Base-by-base conservation (phyloP, 2,329 filamentous ascomycete species). In the Botryotinia convoluta region DNA sequence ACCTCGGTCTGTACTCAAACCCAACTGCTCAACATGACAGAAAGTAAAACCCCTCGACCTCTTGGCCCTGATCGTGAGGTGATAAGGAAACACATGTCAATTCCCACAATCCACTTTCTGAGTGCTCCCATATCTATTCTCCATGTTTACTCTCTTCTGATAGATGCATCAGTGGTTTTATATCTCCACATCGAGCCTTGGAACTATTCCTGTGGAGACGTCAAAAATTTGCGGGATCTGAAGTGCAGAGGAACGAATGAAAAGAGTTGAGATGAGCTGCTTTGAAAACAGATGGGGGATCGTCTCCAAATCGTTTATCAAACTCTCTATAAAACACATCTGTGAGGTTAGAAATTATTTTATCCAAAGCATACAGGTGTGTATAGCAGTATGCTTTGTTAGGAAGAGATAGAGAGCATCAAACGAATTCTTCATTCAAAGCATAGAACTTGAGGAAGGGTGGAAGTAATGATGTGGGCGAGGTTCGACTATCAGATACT, bases 231-330 rank as follows among this genome's bases (percentile, higher is more conserved):
- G 26, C n/a, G n/a, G 14, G n/a, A 2, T 16, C n/a, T 29, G 51
- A 29, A 29, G 6, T 54, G 5, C 2, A 54, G 5, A 29, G n/a
- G 5, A n/a, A n/a, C 9, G 10, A 51, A n/a, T 10, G 1, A 1
- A 14, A 48, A 12, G 1, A 14, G 4, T 12, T 51, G 48, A 2
- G 4, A n/a, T 51, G 45, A 12, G 45, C 9, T n/a, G 48, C 22
- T 51, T 5, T n/a, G 9, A 51, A 4, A 51, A 14, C 4, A 51
- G 48, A 51, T n/a, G 4, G 10, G 48, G 4, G 26, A 3, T 26
- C 0, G 0, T 1, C 10, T 16, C 0, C 12, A 14, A 54, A 54
- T 29, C 12, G 14, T 16, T 2, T n/a, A 7, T 0, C 2, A 54
- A 54, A 0, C 12, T 20, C 29, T 59, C n/a, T 59, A 59, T 35